These are phyloP conservation scores for Crepidotus variabilis DNA, from an alignment of 768 basidiomycete species.

Conservation along the genomic window DNA sequence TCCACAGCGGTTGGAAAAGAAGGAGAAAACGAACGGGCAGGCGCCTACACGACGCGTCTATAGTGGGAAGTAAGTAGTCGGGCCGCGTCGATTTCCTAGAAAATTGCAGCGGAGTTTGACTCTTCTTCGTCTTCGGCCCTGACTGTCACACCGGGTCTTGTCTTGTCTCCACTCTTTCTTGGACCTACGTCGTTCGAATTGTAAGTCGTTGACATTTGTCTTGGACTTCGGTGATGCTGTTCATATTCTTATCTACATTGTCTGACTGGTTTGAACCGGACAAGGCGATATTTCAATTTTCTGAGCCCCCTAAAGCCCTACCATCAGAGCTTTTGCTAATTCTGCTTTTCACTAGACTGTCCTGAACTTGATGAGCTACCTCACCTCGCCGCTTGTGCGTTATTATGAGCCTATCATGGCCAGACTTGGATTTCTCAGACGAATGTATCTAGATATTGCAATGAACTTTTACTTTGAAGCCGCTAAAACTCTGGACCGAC, in stretches of 20 bases:
- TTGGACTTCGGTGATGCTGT: constrained; percentile 46
- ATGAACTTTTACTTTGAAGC: constrained; percentile 99
- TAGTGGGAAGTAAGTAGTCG: constrained; percentile 4
- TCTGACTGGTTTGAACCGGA: constrained; percentile 56
- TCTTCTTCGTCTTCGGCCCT: constrained; percentile 8
- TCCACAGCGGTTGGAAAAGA: neutral
- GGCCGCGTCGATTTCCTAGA: constrained; percentile 3
- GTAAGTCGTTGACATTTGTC: constrained; percentile 2
- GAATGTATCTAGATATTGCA: constrained; percentile 30
- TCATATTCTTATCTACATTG: constrained; percentile 85
- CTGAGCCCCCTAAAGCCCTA: constrained; percentile 19
- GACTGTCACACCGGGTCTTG: neutral
- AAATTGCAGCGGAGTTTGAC: constrained; percentile 31
- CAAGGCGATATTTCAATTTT: constrained; percentile 41
- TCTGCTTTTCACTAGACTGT: neutral
- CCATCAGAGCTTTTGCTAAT: neutral
- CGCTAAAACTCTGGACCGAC: constrained; percentile 74
- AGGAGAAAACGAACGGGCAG: constrained; percentile 8
- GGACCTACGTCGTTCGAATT: neutral
- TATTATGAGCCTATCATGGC: neutral
- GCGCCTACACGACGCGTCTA: constrained; percentile 6
- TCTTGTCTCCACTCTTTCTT: neutral
- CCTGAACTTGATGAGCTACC: neutral
- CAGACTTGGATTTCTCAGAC: constrained; percentile 5
- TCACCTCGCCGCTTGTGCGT: neutral